Evolutionary conservation across 2,329 filamentous ascomycete species (phyloP), one percentile per base, ranked within the genome.

Genomic region (Aspergillus tamarii): DNA sequence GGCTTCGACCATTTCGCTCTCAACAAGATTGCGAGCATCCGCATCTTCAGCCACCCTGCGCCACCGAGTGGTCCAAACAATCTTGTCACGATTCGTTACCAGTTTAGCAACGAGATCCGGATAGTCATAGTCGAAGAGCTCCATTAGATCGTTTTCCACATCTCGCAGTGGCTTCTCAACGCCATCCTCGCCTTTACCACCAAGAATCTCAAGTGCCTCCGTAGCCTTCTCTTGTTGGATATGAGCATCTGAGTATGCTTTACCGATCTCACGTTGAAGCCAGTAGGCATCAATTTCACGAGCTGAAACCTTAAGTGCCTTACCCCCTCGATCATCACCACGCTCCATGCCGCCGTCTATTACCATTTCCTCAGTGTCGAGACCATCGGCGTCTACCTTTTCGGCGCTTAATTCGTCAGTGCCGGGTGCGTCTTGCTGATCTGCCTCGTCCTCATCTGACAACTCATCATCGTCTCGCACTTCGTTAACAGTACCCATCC

Each of bases 61-160:
- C 82, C 96, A 89, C 69, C 89, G 89, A 12, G 94, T 98, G 46
- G 96, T 91, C 95, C 96, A 99, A 12, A 97, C 92, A 61, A 99
- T 89, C 82, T 95, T 96, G 72, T 97, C 92, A 62, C 93, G 88
- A 78, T 99, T 99, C 70, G 90, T 88, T 62, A 98, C 93, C 19
- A 99, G 85, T 77, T 93, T 94, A 67, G 92, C 90, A 30, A 98
- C 95, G 60, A 97, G 85, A 67, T 97, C 93, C 65, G 96, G 93
- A 73, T 97, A 91, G 72, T 98, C 94, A 73, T 96, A 99, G 73
- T 99, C 95, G 71, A 99, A 98, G 0, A 99, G 86, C 72, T 97
- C 95, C 91, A 98, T 98, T 63, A 99, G 84, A 67, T 99, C 95
- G 77, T 99, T 99, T 74, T 99, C 95, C 61, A 98, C 94, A 73